phyloP scores from a whole-genome alignment of 163 green algal genomes.

The Scenedesmus sp. region DNA sequence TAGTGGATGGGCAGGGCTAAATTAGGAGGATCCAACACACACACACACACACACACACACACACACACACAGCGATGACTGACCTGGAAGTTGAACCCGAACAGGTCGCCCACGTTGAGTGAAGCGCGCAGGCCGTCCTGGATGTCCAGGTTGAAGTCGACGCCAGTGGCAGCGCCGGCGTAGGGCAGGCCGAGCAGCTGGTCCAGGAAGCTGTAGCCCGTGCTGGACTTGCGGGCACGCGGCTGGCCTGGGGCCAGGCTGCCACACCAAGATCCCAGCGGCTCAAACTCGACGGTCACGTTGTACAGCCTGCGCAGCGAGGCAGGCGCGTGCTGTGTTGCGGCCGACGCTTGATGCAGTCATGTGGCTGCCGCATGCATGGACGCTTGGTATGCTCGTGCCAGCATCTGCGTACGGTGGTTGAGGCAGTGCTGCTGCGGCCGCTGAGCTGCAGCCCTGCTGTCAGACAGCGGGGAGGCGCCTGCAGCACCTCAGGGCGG shows the following conservation, averaged over 20 bases:
- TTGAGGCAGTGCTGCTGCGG: background rate
- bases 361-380: background rate
- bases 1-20: no score
- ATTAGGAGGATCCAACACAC: no score
- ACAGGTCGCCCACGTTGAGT: constrained; percentile 7
- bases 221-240: background rate
- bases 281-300: background rate
- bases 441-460: background rate
- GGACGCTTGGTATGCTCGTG: background rate
- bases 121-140: background rate
- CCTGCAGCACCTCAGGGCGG: background rate
- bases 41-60: no score
- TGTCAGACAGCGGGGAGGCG: no score
- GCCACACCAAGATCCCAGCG: background rate
- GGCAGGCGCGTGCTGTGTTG: no score
- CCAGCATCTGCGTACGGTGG: no score
- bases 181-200: background rate
- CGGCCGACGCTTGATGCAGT: background rate
- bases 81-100: constrained; percentile 13
- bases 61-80: no score
- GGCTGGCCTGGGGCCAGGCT: background rate
- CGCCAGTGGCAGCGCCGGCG: background rate
- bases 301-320: constrained; percentile 3
- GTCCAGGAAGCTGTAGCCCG: background rate
- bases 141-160: background rate